Percentiles rank a stretch among this genome's conserved stretches.
These are phyloP conservation scores for Huiozyma naganishii DNA, from an alignment of 805 yeast genomes.

Conservation along the genomic window DNA sequence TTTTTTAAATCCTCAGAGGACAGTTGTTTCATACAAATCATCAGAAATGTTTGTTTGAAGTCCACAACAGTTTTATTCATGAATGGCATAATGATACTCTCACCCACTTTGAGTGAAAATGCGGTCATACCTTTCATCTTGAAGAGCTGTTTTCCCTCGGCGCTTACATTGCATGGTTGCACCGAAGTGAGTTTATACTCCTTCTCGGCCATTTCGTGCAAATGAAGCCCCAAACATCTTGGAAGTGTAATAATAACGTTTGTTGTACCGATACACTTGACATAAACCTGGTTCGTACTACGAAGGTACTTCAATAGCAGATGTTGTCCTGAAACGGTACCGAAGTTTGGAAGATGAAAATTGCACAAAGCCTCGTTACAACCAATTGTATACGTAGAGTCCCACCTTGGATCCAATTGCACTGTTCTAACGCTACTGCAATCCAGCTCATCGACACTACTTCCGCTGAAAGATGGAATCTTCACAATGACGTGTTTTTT, in stretches of 20 bases:
- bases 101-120: constrained; percentile 41
- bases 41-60: constrained; percentile 38
- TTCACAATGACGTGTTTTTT: background rate
- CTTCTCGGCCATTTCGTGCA: background rate
- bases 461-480: no score
- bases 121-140: constrained; percentile 16
- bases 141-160: constrained; percentile 11
- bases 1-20: constrained; percentile 31
- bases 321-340: constrained; percentile 25
- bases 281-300: constrained; percentile 32
- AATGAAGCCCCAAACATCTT: constrained; percentile 13
- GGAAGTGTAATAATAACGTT: constrained; percentile 66
- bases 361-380: constrained; percentile 23
- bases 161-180: background rate
- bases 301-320: constrained; percentile 31
- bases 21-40: constrained; percentile 4
- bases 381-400: constrained; percentile 20
- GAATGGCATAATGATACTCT: constrained; percentile 54
- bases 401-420: constrained; percentile 12
- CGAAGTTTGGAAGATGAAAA: constrained; percentile 22
- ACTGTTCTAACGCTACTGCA: no score
- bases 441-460: no score
- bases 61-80: constrained; percentile 55
- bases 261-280: constrained; percentile 73
- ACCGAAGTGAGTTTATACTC: constrained; percentile 17